Evolutionary conservation across 805 yeast genomes (phyloP).

Genomic region (Sugiyamaella mastotermitis): DNA sequence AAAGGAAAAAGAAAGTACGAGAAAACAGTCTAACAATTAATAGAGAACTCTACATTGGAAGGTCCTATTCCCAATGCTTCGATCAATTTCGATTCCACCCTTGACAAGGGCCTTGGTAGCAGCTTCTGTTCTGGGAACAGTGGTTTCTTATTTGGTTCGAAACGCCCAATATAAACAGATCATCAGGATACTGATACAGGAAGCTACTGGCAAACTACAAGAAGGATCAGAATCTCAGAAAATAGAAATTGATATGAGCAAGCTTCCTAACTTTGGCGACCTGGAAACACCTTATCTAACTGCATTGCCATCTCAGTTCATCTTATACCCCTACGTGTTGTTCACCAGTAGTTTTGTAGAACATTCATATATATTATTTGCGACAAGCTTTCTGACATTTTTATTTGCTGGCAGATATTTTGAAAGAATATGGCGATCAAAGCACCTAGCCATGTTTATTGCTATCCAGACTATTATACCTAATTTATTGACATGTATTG

Average conservation of each 20-base stretch:
- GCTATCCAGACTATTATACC: constrained; percentile 33
- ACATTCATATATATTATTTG: constrained; percentile 35
- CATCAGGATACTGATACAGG: background rate
- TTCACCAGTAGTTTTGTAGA: constrained; percentile 44
- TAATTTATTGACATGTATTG: constrained; percentile 26
- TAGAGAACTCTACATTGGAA: no score
- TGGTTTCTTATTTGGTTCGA: constrained; percentile 1
- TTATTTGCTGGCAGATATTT: constrained; percentile 56
- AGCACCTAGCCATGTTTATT: constrained; percentile 45
- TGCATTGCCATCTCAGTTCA: constrained; percentile 14
- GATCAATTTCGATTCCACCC: constrained; percentile 16
- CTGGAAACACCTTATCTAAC: constrained; percentile 16
- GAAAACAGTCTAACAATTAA: no score
- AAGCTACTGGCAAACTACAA: background rate
- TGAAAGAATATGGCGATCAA: constrained; percentile 60
- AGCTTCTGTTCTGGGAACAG: constrained; percentile 6
- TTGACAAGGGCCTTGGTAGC: constrained; percentile 13
- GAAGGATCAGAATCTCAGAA: background rate
- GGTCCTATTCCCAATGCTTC: no score
- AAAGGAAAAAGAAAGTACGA: no score
- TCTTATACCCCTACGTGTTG: constrained; percentile 44
- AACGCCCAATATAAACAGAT: background rate
- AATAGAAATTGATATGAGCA: background rate
- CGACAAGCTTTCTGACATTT: constrained; percentile 34
- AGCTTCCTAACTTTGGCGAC: constrained; percentile 7